A percentile compares a stretch with the other conserved stretches of the same genome.
Conservation (phyloP, 805 yeast genomes). For the Barnettozyma populi region DNA sequence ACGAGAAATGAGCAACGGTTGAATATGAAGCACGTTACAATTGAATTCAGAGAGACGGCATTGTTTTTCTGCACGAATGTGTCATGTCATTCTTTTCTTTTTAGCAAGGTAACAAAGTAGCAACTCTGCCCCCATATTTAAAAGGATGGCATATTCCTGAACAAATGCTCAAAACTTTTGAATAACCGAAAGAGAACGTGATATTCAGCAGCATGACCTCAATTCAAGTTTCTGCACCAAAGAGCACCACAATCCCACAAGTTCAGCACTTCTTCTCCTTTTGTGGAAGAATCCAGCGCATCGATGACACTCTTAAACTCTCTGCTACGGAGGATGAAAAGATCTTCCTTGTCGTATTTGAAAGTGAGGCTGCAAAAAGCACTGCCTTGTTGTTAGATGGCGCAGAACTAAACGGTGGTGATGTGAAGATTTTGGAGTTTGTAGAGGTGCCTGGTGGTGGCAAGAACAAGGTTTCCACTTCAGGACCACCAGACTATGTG, state of each 20-base stretch:
- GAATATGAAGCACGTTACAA: too few relatives aligned
- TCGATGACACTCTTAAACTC: conserved; percentile 12
- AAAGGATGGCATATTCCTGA: neutral
- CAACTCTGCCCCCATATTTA: neutral
- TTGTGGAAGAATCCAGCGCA: conserved; percentile 51
- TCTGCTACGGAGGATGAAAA: conserved; percentile 11
- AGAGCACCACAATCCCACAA: conserved; percentile 7
- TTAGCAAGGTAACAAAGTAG: neutral
- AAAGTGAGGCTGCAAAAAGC: conserved; percentile 52
- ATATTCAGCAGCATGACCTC: conserved; percentile 5
- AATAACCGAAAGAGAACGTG: too few relatives aligned
- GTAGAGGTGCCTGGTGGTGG: conserved; percentile 22
- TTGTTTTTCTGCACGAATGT: conserved; percentile 6
- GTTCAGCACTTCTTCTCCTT: conserved; percentile 57
- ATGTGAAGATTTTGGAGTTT: conserved; percentile 39
- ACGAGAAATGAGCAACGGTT: neutral
- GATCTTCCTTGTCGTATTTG: conserved; percentile 45
- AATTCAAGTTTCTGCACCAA: conserved; percentile 5
- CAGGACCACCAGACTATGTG: conserved; percentile 11
- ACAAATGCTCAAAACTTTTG: neutral
- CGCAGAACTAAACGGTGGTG: conserved; percentile 61
- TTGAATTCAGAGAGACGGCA: too few relatives aligned
- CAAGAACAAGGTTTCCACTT: conserved; percentile 4
- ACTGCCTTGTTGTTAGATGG: conserved; percentile 70
- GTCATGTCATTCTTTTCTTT: conserved; percentile 22